A percentile compares a stretch with the other conserved stretches of the same genome.
Evolutionary conservation across 768 basidiomycete species (phyloP).

Genomic region (Rhizopogon sp.): DNA sequence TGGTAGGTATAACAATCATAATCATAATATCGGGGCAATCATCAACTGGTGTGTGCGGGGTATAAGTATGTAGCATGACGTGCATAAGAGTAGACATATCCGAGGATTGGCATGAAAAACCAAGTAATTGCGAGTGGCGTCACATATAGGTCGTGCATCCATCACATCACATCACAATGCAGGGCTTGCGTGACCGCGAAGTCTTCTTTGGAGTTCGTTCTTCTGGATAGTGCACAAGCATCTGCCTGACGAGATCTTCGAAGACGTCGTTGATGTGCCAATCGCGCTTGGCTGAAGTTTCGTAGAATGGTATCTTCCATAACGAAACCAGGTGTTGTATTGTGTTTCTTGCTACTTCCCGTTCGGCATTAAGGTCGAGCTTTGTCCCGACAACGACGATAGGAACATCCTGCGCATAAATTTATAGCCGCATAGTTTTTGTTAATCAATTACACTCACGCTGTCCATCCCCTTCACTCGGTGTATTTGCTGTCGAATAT

Average conservation of each 20-base stretch:
- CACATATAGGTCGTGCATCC: neutral
- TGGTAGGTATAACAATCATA: too few species aligned
- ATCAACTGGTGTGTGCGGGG: neutral
- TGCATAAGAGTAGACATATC: neutral
- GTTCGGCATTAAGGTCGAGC: conserved; percentile 73
- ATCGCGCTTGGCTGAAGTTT: conserved; percentile 83
- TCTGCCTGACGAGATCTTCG: conserved; percentile 69
- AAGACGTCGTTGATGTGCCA: conserved; percentile 80
- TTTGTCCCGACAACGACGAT: conserved; percentile 88
- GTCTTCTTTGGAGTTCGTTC: conserved; percentile 32
- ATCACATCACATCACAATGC: conserved; percentile 33
- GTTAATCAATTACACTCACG: conserved; percentile 30
- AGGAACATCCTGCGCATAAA: conserved; percentile 48
- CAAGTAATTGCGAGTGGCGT: neutral
- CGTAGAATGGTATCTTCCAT: conserved; percentile 77
- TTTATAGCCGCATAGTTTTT: neutral
- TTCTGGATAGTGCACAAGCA: conserved; percentile 61
- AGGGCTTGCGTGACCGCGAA: conserved; percentile 19
- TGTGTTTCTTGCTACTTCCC: conserved; percentile 64
- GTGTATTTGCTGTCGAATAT: conserved; percentile 75
- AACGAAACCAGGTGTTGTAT: conserved; percentile 59
- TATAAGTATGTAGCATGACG: neutral
- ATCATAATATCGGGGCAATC: neutral
- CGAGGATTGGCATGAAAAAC: neutral
- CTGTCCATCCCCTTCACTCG: conserved; percentile 70